Percentiles rank a stretch among this genome's conserved stretches.
Conservation (phyloP, 1,284 basidiomycete genomes). For the Ganoderma leucocontextum region DNA sequence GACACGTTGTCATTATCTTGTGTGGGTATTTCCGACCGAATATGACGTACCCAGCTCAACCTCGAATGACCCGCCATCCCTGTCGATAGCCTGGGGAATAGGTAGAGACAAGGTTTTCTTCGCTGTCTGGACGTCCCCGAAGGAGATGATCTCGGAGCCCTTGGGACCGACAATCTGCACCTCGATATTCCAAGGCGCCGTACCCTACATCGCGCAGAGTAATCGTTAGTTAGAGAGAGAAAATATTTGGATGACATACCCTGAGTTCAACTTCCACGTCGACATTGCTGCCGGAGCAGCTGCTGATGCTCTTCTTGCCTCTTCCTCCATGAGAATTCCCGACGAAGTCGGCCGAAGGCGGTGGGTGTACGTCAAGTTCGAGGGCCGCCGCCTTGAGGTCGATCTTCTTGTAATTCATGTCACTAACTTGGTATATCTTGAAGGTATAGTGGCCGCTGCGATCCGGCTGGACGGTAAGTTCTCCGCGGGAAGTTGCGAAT, state of each 20-base stretch:
- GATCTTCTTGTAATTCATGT: conserved; percentile 85
- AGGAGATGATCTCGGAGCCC: conserved; percentile 64
- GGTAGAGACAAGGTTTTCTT: conserved; percentile 69
- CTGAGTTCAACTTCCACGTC: conserved; percentile 81
- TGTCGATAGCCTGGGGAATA: conserved; percentile 72
- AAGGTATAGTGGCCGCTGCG: conserved; percentile 92
- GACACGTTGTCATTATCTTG: conserved; percentile 11
- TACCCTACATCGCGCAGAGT: conserved; percentile 63
- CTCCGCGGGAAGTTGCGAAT: conserved; percentile 80
- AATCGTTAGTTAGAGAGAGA: neutral
- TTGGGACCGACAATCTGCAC: conserved; percentile 79
- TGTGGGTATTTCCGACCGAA: neutral
- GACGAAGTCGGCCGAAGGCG: conserved; percentile 81
- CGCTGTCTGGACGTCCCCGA: conserved; percentile 63
- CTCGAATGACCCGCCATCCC: conserved; percentile 81
- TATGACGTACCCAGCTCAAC: conserved; percentile 72
- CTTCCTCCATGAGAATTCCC: conserved; percentile 50
- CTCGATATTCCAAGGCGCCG: conserved; percentile 88
- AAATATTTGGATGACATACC: conserved; percentile 46
- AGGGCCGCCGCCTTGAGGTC: conserved; percentile 77
- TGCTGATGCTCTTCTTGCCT: conserved; percentile 65
- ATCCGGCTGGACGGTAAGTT: conserved; percentile 88
- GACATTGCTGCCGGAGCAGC: conserved; percentile 79
- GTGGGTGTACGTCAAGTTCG: conserved; percentile 88
- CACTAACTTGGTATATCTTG: conserved; percentile 82